Conservation (phyloP, 2,329 filamentous ascomycete species). For the Plectosphaerella sp. region DNA sequence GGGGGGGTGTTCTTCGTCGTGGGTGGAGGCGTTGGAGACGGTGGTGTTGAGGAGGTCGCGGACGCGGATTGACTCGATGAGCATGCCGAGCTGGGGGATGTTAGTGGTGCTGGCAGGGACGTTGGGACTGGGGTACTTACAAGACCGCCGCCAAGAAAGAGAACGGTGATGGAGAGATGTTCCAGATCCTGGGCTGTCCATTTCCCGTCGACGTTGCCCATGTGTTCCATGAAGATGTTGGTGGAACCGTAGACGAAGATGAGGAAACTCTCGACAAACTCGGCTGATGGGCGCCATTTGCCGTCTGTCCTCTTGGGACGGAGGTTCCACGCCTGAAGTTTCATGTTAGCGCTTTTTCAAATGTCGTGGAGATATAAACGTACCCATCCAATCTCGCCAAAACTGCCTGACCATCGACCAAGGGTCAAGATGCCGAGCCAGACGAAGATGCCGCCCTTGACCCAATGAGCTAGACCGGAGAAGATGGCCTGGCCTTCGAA, state of each 20-base stretch:
- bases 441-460: conserved; percentile 94
- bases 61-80: conserved; percentile 71
- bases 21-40: conserved; percentile 30
- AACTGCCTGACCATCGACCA: conserved; percentile 85
- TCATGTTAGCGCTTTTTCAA: background rate
- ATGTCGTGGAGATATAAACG: conserved; percentile 13
- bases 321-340: conserved; percentile 72
- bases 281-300: conserved; percentile 71
- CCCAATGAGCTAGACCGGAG: conserved; percentile 85
- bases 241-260: conserved; percentile 87
- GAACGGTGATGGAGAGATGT: conserved; percentile 85
- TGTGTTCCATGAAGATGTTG: conserved; percentile 90
- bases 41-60: conserved; percentile 61
- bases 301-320: conserved; percentile 56
- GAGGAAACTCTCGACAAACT: conserved; percentile 84
- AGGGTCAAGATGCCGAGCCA: conserved; percentile 86
- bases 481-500: conserved; percentile 70
- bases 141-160: conserved; percentile 90
- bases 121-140: conserved; percentile 42
- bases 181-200: conserved; percentile 83
- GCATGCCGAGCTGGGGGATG: conserved; percentile 64
- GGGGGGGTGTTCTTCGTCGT: conserved; percentile 39
- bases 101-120: conserved; percentile 14
- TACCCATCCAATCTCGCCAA: conserved; percentile 83
- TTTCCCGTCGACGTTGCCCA: conserved; percentile 63